These are phyloP conservation scores for Fusarium graminum DNA, from an alignment of 2,329 filamentous ascomycete species.

Conservation along the genomic window DNA sequence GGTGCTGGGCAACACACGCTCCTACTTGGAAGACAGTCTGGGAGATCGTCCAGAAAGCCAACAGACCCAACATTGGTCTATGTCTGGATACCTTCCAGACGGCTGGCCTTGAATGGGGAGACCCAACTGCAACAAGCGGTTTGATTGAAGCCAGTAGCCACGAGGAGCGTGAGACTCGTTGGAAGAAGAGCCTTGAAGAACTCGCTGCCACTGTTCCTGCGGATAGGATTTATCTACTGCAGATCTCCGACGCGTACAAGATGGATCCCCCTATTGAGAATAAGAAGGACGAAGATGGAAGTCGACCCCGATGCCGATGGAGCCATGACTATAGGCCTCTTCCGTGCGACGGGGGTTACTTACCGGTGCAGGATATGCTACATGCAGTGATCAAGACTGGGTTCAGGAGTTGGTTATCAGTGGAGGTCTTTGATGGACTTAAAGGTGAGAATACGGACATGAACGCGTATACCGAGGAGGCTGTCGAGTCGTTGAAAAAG, in stretches of 20 bases:
- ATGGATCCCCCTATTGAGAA: conserved; percentile 67
- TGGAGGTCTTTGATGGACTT: conserved; percentile 74
- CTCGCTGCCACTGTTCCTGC: conserved; percentile 69
- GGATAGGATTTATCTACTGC: conserved; percentile 80
- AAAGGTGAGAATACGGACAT: conserved; percentile 19
- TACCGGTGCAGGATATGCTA: conserved; percentile 75
- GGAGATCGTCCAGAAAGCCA: conserved; percentile 73
- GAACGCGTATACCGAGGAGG: conserved; percentile 17
- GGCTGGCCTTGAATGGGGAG: conserved; percentile 78
- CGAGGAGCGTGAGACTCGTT: conserved; percentile 64
- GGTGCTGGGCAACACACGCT: conserved; percentile 82
- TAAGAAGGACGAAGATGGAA: conserved; percentile 60
- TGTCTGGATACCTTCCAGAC: conserved; percentile 85
- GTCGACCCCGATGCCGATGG: conserved; percentile 75
- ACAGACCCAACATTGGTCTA: conserved; percentile 76
- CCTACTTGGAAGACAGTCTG: conserved; percentile 77
- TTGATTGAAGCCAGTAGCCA: conserved; percentile 61
- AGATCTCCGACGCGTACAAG: conserved; percentile 81
- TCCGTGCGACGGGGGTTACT: conserved; percentile 77
- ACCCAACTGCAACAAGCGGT: conserved; percentile 75
- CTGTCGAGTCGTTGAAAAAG: conserved; percentile 31
- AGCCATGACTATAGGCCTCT: conserved; percentile 78
- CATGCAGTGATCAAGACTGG: conserved; percentile 76
- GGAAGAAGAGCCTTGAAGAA: conserved; percentile 66
- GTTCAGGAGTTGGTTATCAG: conserved; percentile 74